phyloP scores from a whole-genome alignment of 2,329 filamentous ascomycete species.

The Sporothrix dimorphospora region DNA sequence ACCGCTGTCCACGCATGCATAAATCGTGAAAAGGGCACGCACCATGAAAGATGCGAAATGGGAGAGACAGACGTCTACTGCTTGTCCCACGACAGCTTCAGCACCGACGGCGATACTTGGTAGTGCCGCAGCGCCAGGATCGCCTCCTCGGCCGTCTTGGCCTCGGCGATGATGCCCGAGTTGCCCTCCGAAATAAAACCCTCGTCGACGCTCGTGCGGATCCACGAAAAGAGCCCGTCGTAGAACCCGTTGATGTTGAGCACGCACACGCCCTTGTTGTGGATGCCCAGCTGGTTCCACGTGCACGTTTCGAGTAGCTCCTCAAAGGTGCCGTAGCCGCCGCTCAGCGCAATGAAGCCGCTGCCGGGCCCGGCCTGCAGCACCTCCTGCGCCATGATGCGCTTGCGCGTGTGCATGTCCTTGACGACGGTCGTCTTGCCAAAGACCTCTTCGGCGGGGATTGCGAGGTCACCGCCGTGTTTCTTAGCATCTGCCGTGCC shows the following conservation, averaged over 20 bases:
- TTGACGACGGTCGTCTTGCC: slow-evolving; percentile 85
- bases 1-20: background rate
- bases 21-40: background rate
- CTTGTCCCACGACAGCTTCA: slow-evolving; percentile 80
- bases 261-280: slow-evolving; percentile 75
- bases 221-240: slow-evolving; percentile 83
- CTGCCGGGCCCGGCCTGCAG: slow-evolving; percentile 78
- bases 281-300: slow-evolving; percentile 97
- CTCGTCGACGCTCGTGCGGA: slow-evolving; percentile 71
- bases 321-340: slow-evolving; percentile 94
- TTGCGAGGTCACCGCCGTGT: slow-evolving; percentile 48
- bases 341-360: slow-evolving; percentile 86
- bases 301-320: slow-evolving; percentile 90
- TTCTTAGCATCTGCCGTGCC: no score
- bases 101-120: slow-evolving; percentile 71
- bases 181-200: slow-evolving; percentile 77
- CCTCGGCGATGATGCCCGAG: slow-evolving; percentile 77
- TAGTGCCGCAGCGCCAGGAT: slow-evolving; percentile 73
- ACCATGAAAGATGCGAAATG: background rate
- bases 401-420: slow-evolving; percentile 96
- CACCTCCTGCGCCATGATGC: slow-evolving; percentile 89
- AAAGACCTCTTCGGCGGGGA: slow-evolving; percentile 69
- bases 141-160: slow-evolving; percentile 71
- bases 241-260: slow-evolving; percentile 92
- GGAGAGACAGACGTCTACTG: slow-evolving; percentile 47